Base-by-base conservation (phyloP, 2,329 filamentous ascomycete species). In the Colletotrichum eremochloae region DNA sequence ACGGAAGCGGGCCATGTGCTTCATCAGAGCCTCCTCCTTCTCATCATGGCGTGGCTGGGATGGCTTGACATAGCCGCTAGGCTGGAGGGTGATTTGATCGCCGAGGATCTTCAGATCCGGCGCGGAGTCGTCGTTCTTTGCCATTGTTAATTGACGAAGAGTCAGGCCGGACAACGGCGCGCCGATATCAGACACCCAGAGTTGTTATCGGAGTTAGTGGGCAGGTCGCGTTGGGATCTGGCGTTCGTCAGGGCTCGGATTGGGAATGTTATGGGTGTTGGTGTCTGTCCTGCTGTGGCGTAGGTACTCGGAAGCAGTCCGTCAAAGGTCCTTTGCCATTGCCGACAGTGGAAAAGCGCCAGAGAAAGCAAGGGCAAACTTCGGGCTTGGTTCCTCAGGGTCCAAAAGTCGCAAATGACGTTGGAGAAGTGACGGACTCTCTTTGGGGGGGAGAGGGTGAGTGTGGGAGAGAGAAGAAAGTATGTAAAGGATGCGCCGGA, bases 1-100 rank as follows among this genome's bases (percentile, higher is more conserved):
- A 70, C 96, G 91, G 81, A 98, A 98, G 57, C 95, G 93, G 61
- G 94, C 93, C 87, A 96, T 96, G 79, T 95, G 91, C 81, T 92
- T 91, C 84, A 96, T 91, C 76, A 95, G 84, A 29, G 91, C 91
- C 79, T 92, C 88, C 76, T 95, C 93, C 73, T 88, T 88, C 63
- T 86, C 89, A 55, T 84, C 86, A 72, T 85, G 79, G 53, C 79
- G 80, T 31, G 79, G 77, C 46, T 77, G 75, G 3, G 80, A 78
- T 36, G 86, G 84, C 78, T 90, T 88, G 70, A 91, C 85, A 78
- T 89, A 93, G 72, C 92, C 92, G 75, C 90, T 90, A 11, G 93
- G 93, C 78, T 94, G 92, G 50, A 95, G 88, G 1, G 91, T 94
- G 76, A 95, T 89, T 77, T 91, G 86, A 78, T 93, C 90, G 75